Percentiles rank a stretch among this genome's conserved stretches.
These are phyloP conservation scores for Pseudocercospora musae DNA, from an alignment of 2,329 filamentous ascomycete genomes.

Conservation along the genomic window DNA sequence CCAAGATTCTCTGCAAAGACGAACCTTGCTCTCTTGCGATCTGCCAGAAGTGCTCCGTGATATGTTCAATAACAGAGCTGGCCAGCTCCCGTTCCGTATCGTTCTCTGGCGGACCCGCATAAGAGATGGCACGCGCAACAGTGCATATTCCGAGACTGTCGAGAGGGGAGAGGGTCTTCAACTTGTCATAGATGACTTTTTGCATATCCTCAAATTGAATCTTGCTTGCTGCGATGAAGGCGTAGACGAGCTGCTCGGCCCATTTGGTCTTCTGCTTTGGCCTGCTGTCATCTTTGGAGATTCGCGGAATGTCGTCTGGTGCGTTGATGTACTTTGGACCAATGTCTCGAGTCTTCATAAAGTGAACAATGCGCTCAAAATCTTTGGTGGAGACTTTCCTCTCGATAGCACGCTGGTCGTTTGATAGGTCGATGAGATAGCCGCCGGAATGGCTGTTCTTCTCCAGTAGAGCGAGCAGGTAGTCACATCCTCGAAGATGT, in stretches of 20 bases:
- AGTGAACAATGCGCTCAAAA: constrained; percentile 3
- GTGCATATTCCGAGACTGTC: constrained; percentile 9
- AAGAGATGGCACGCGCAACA: constrained; percentile 1
- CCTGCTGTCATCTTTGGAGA: background rate
- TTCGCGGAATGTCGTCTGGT: background rate
- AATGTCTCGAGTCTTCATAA: constrained; percentile 12
- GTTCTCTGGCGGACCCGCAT: background rate
- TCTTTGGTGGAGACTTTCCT: constrained; percentile 4
- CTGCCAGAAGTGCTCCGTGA: constrained; percentile 7
- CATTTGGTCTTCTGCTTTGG: constrained; percentile 8
- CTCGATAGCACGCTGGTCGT: background rate
- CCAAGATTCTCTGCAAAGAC: constrained; percentile 6
- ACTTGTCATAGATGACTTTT: constrained; percentile 17
- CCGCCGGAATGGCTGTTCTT: background rate
- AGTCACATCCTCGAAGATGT: constrained; percentile 4
- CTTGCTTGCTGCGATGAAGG: constrained; percentile 20
- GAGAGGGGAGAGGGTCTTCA: constrained; percentile 16
- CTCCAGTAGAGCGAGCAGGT: background rate
- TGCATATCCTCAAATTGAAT: constrained; percentile 20
- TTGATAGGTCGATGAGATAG: constrained; percentile 3
- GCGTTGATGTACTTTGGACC: constrained; percentile 12
- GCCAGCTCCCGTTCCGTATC: constrained; percentile 3
- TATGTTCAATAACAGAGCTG: constrained; percentile 11
- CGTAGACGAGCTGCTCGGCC: constrained; percentile 10
- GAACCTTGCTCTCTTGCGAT: constrained; percentile 2